Evolutionary conservation across 768 basidiomycete species (phyloP).

Genomic region (Amylocystis lapponica): DNA sequence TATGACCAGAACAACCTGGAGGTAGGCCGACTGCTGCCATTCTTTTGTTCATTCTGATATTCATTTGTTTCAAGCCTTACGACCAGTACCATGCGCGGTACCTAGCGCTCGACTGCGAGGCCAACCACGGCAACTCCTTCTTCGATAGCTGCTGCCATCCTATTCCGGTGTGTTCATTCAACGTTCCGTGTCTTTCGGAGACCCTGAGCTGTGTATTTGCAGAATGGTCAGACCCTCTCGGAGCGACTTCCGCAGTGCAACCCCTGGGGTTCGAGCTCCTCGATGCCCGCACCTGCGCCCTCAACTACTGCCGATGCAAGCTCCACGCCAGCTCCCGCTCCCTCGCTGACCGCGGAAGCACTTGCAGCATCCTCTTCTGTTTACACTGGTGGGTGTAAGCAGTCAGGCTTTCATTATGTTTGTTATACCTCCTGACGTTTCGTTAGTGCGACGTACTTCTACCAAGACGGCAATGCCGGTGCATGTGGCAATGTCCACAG

Average conservation of each 20-base stretch:
- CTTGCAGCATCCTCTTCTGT: conserved; percentile 36
- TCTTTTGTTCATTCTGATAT: neutral
- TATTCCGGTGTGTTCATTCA: conserved; percentile 41
- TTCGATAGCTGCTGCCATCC: conserved; percentile 72
- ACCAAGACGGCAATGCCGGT: conserved; percentile 57
- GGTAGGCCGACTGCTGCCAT: conserved; percentile 18
- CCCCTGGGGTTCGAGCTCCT: conserved; percentile 21
- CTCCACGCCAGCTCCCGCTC: conserved; percentile 10
- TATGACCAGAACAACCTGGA: conserved; percentile 36
- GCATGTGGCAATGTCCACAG: conserved; percentile 64
- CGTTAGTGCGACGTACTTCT: conserved; percentile 39
- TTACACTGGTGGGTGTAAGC: neutral
- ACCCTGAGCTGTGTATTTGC: neutral
- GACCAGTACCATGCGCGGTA: conserved; percentile 57
- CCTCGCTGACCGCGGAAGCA: conserved; percentile 12
- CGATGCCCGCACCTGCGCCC: conserved; percentile 21
- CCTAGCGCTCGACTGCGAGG: conserved; percentile 43
- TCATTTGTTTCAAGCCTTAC: conserved; percentile 37
- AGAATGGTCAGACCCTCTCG: conserved; percentile 48
- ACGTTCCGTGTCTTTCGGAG: conserved; percentile 1
- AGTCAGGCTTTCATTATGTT: neutral
- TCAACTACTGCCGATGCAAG: conserved; percentile 17
- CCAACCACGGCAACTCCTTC: conserved; percentile 36
- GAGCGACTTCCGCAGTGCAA: conserved; percentile 49
- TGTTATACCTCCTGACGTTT: too few relatives aligned